Evolutionary conservation across 2,329 filamentous ascomycete genomes (phyloP), one percentile per base, ranked within the genome.

Genomic region (Paracamarosporium sp.): DNA sequence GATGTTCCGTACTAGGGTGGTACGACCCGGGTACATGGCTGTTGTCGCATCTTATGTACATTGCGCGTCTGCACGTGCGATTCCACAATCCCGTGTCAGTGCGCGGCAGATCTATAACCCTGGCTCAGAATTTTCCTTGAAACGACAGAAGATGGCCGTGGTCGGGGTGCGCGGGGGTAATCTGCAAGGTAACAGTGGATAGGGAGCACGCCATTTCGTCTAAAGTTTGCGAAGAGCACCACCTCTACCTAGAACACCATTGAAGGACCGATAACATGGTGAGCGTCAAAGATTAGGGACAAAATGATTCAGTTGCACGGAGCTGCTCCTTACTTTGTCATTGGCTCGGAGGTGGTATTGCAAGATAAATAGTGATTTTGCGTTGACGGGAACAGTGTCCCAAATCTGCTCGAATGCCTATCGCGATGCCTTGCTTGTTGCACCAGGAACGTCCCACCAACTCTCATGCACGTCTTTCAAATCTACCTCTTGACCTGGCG

Each of bases 401-500:
- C n/a, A n/a, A n/a, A n/a, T n/a, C n/a, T n/a, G n/a, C n/a, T n/a
- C n/a, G n/a, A n/a, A n/a, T n/a, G 36, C 5, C 33, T 28, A 27
- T 51, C n/a, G 24, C 30, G 24, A n/a, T 17, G 54, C 22, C 41
- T 67, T 70, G 59, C 64, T 68, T 9, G 33, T 58, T 36, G 64
- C 59, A 13, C 70, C 71, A 4, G 69, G 71, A 2, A 72, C 15
- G 56, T 75, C 68, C 67, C 70, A 90, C 89, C 89, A 92, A 17
- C 81, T 82, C 79, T 92, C 90, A 70, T 91, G 85, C 50, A 90
- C 70, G 43, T 85, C 81, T 61, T 82, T 81, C 59, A 92, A 73
- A 68, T 91, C 86, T 38, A 88, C 79, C 31, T 84, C 79, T 33
- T 80, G 80, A 6, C 60, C 65, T 0, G 84, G 84, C 28, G 82